A percentile compares a stretch with the other conserved stretches of the same genome.
Evolutionary conservation across 164 flowering plant species (phyloP).

Genomic region (Aristolochia contorta): DNA sequence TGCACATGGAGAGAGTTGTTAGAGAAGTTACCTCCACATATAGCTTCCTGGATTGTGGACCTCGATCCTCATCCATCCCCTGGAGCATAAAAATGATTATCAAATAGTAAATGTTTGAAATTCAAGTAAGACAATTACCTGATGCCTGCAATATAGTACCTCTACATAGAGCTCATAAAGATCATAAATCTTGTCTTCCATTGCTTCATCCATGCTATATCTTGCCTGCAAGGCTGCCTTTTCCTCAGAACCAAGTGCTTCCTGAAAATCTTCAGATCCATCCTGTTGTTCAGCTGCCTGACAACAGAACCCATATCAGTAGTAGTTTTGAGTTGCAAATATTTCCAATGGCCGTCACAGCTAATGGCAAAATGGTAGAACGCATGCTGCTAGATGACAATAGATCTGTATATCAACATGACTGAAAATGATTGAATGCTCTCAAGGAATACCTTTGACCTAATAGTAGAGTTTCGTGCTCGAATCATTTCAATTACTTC

Average conservation of each 20-base stretch:
- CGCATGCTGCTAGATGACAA: neutral
- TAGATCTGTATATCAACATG: neutral
- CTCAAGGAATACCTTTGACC: slow-evolving; percentile 42
- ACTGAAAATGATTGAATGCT: neutral
- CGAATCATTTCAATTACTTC: slow-evolving; percentile 81
- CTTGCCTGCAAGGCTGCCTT: slow-evolving; percentile 44
- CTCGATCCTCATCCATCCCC: slow-evolving; percentile 92
- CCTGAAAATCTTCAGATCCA: slow-evolving; percentile 69
- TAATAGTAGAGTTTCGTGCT: slow-evolving; percentile 27
- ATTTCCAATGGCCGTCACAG: neutral
- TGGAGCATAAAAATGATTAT: slow-evolving; percentile 15
- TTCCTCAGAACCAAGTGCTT: slow-evolving; percentile 36
- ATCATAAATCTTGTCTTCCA: slow-evolving; percentile 94
- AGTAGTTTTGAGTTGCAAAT: neutral
- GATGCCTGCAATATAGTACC: slow-evolving; percentile 24
- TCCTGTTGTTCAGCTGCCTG: slow-evolving; percentile 49
- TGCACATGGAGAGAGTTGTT: too few species aligned
- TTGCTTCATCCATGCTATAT: slow-evolving; percentile 46
- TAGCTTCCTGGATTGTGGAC: slow-evolving; percentile 74
- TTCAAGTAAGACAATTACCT: neutral
- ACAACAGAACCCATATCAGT: slow-evolving; percentile 5
- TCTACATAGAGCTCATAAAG: slow-evolving; percentile 90
- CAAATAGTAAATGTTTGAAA: neutral
- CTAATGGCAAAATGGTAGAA: neutral
- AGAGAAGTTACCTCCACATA: slow-evolving; percentile 65